Conservation (phyloP, 805 yeast species). For the Pichia gijzeniarum region DNA sequence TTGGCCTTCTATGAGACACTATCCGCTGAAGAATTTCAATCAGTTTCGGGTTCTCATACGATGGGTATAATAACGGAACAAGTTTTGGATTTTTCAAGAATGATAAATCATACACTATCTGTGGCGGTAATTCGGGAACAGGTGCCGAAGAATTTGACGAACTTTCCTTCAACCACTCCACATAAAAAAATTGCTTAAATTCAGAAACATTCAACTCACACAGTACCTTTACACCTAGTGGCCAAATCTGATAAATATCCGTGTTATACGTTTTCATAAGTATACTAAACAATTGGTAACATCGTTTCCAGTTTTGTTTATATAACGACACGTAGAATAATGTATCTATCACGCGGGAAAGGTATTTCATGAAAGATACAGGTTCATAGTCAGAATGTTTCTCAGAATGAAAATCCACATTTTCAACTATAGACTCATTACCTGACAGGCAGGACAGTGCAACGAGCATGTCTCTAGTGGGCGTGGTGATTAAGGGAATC, state of each 20-base stretch:
- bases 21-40: not conserved
- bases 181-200: constrained; percentile 11
- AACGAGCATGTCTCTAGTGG: not conserved
- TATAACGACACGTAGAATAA: constrained; percentile 45
- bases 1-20: constrained; percentile 1
- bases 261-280: constrained; percentile 42
- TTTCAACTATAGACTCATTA: not conserved
- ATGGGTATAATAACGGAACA: not conserved
- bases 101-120: constrained; percentile 3
- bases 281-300: constrained; percentile 46
- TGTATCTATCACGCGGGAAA: constrained; percentile 25
- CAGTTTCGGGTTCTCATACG: not conserved
- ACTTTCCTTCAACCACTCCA: not conserved
- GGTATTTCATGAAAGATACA: constrained; percentile 15
- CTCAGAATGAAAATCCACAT: not conserved
- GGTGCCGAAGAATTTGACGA: not conserved
- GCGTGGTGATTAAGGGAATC: not conserved
- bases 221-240: constrained; percentile 53
- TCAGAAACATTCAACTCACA: constrained; percentile 23
- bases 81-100: constrained; percentile 4
- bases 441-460: constrained; percentile 1
- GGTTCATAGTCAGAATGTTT: not conserved
- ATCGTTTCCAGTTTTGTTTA: constrained; percentile 46
- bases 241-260: constrained; percentile 57
- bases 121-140: constrained; percentile 1